Evolutionary conservation across 208 protist genomes (phyloP).

Genomic region (Trypanosoma rangeli): DNA sequence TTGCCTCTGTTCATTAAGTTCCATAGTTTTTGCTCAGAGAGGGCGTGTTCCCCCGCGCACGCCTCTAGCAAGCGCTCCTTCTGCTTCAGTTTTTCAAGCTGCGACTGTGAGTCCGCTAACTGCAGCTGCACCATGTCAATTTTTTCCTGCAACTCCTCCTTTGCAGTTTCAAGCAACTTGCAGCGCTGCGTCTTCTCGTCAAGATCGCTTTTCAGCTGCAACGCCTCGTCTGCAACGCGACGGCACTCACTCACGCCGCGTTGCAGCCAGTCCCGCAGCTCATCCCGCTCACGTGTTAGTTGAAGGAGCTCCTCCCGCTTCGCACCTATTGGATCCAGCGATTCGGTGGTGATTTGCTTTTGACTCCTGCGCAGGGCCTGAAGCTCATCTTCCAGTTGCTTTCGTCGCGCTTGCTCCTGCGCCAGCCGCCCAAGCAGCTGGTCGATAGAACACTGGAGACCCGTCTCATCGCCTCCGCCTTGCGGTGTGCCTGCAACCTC

Average conservation of each 20-base stretch:
- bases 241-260: constrained; percentile 32
- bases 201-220: constrained; percentile 15
- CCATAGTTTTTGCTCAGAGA: constrained; percentile 2
- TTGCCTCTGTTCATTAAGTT: constrained; percentile 1
- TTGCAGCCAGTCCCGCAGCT: constrained; percentile 35
- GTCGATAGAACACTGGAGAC: neutral
- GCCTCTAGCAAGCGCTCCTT: constrained; percentile 11
- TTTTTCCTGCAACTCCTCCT: constrained; percentile 3
- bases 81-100: constrained; percentile 5
- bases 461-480: neutral
- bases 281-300: constrained; percentile 26
- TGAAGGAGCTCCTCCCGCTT: constrained; percentile 17
- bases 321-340: neutral
- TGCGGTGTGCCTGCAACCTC: neutral
- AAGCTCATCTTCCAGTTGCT: constrained; percentile 16
- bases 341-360: neutral
- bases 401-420: constrained; percentile 3
- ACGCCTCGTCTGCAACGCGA: constrained; percentile 36
- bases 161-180: constrained; percentile 3
- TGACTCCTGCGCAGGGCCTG: neutral
- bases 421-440: constrained; percentile 8
- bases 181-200: constrained; percentile 12
- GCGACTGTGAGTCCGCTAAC: constrained; percentile 3
- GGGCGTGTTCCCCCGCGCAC: constrained; percentile 4
- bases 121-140: constrained; percentile 17